Percentiles rank a stretch among this genome's conserved stretches.
Evolutionary conservation across 495 filamentous ascomycete genomes (phyloP).

Genomic region (Xanthoparmelia taractica): DNA sequence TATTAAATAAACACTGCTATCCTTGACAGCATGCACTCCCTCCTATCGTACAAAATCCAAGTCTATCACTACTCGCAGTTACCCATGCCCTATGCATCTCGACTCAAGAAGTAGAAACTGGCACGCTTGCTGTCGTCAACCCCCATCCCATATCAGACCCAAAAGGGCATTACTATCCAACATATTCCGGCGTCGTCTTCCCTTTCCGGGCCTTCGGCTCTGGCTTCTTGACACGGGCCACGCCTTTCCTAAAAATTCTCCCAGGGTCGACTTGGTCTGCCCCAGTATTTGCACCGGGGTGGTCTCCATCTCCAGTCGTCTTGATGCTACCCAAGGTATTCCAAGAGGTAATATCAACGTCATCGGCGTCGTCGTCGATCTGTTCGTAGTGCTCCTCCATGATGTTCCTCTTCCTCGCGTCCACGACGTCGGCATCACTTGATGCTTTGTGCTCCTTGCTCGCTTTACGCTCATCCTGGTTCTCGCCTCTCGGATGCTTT

Average conservation of each 20-base stretch:
- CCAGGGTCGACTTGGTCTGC: neutral
- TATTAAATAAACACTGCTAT: too few species aligned
- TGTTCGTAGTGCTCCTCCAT: neutral
- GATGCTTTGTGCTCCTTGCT: neutral
- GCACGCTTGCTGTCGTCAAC: neutral
- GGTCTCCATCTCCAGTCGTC: neutral
- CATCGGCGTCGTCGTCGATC: neutral
- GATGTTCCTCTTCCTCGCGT: neutral
- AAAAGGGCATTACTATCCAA: neutral
- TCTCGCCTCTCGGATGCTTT: neutral
- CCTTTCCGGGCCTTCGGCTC: neutral
- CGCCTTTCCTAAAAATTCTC: neutral
- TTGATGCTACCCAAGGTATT: neutral
- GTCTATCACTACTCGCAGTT: neutral
- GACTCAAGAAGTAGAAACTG: neutral
- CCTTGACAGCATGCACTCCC: neutral
- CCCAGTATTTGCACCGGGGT: neutral
- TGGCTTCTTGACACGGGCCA: neutral
- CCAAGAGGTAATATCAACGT: neutral
- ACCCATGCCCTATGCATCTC: neutral
- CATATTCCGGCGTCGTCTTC: neutral
- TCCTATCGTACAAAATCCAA: neutral
- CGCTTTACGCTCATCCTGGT: neutral
- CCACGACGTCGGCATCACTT: neutral
- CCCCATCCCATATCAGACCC: neutral